Evolutionary conservation across 768 basidiomycete species (phyloP).

Genomic region (Pleurotus salmoneostramineus): DNA sequence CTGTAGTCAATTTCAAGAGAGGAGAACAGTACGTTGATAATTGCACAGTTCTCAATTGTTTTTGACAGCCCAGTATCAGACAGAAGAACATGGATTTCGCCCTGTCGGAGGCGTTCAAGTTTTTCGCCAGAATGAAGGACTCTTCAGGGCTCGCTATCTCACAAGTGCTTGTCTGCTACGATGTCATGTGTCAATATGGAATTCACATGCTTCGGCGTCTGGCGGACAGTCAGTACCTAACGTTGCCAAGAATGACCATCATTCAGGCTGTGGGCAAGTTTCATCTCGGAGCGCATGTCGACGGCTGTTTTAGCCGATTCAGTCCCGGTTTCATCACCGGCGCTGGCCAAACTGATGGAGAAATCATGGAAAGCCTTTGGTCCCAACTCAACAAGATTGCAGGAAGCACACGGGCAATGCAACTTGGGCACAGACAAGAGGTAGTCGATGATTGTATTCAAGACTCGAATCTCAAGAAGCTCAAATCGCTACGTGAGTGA

Average conservation of each 20-base stretch:
- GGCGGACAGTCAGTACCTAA: conserved; percentile 1
- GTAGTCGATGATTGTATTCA: conserved; percentile 31
- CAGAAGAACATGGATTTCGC: conserved; percentile 26
- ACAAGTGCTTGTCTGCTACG: conserved; percentile 18
- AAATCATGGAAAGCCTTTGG: conserved; percentile 31
- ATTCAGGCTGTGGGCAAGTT: conserved; percentile 11
- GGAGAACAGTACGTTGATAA: conserved; percentile 21
- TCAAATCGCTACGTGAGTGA: conserved; percentile 20
- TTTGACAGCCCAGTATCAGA: conserved; percentile 8
- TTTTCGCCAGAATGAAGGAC: neutral
- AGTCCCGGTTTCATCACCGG: conserved; percentile 23
- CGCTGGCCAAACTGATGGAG: conserved; percentile 25
- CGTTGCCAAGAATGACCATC: conserved; percentile 1
- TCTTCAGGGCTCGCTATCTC: neutral
- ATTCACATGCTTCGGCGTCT: conserved; percentile 15
- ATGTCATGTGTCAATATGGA: conserved; percentile 24
- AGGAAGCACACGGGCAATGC: conserved; percentile 26
- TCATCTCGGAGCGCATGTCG: conserved; percentile 16
- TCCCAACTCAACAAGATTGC: conserved; percentile 18
- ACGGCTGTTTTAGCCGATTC: conserved; percentile 9
- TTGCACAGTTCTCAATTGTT: neutral
- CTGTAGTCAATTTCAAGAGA: conserved; percentile 25
- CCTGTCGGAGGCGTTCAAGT: conserved; percentile 15
- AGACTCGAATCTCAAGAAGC: conserved; percentile 31
- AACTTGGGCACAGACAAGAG: conserved; percentile 20